Evolutionary conservation across 768 basidiomycete species (phyloP).

Genomic region (Chalciporus sphaerocephalus): DNA sequence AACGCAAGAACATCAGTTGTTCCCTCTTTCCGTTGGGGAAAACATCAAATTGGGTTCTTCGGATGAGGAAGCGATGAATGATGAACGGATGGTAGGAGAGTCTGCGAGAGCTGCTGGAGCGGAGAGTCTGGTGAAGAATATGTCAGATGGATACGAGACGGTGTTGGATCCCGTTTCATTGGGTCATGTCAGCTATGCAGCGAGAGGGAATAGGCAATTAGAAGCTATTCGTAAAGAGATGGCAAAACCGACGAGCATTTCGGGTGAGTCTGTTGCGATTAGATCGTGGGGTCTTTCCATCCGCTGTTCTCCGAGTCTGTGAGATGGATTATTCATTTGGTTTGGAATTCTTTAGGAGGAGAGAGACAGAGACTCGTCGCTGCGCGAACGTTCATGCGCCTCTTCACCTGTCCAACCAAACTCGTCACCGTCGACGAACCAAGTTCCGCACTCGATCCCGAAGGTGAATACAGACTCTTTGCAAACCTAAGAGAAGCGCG

Average conservation of each 20-base stretch:
- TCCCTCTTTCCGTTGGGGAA: conserved; percentile 37
- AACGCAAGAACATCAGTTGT: conserved; percentile 37
- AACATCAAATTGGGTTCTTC: conserved; percentile 37
- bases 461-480: conserved; percentile 33
- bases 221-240: conserved; percentile 17
- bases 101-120: conserved; percentile 37
- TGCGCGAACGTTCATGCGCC: conserved; percentile 40
- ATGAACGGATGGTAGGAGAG: conserved; percentile 16
- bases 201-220: conserved; percentile 10
- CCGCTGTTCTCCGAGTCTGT: too few species aligned
- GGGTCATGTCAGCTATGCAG: conserved; percentile 27
- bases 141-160: conserved; percentile 37
- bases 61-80: conserved; percentile 7
- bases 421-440: conserved; percentile 37
- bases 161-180: conserved; percentile 33
- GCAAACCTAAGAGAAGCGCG: conserved; percentile 24
- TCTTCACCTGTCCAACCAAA: conserved; percentile 28
- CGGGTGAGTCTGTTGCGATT: conserved; percentile 20
- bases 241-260: conserved; percentile 20
- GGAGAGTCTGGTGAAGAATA: conserved; percentile 36
- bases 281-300: too few species aligned
- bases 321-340: too few species aligned
- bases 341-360: conserved; percentile 17
- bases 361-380: conserved; percentile 32
- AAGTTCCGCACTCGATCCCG: conserved; percentile 36